Evolutionary conservation across 108 stramenopile species (phyloP), one percentile per base, ranked within the genome.

Genomic region (Epithemia pelagica): DNA sequence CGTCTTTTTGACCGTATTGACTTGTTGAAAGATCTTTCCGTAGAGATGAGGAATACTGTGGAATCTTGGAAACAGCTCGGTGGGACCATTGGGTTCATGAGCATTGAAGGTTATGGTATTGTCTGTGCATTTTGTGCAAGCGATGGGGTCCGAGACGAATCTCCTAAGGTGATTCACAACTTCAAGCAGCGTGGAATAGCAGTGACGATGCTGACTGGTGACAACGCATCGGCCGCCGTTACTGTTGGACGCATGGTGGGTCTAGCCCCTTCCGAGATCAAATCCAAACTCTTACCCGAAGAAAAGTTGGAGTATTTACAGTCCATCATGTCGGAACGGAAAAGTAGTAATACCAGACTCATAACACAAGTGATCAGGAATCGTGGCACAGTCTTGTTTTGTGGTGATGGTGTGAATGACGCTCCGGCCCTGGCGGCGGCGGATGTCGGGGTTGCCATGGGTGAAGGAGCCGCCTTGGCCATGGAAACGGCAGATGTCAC

Each of bases 361-460:
- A 10, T 46, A 15, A 5, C 15, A 15, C 37, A 46, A 46, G 5
- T 46, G 37, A 10, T 46, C 37, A 46, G 15, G 15, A 46, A 46
- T 46, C 37, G 15, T 10, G 37, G 37, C 37, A 46, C 37, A 10
- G 83, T 86, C 0, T 59, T 92, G 61, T 96, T 97, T 95, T 84
- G 89, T 5, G 98, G 98, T 1, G 96, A 99, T 65, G 98, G 77
- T 19, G 98, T 99, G 1, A 98, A 97, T 69, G 98, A 97, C 68
- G 95, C 95, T 1, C 95, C 97, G 8, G 97, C 97, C 10, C 82
- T 99, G 0, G 94, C 93, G 32, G 66, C 80, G 15, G 94, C 93
- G 22, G 94, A 99, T 67, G 88, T 99, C 8, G 94, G 95, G 21
- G 95, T 99, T 7, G 96, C 98, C 0, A 97, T 99, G 95, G 97